Evolutionary conservation across 2,329 filamentous ascomycete genomes (phyloP).

Genomic region (Colletotrichum echinochloae): DNA sequence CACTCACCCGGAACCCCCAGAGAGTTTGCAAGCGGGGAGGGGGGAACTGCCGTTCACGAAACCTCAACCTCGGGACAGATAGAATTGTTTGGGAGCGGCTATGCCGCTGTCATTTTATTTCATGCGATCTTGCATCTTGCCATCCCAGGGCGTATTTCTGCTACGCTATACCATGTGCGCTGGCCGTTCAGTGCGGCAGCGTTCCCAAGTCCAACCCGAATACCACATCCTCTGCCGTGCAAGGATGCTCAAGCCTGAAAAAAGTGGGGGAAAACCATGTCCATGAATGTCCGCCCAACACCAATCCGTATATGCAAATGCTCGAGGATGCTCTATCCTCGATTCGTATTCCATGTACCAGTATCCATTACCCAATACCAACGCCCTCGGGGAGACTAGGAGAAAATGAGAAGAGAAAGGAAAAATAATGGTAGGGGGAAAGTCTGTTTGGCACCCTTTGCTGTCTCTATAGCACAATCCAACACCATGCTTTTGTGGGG

Average conservation of each 20-base stretch:
- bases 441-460: constrained; percentile 26
- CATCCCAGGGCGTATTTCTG: constrained; percentile 21
- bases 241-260: constrained; percentile 14
- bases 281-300: constrained; percentile 38
- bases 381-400: constrained; percentile 30
- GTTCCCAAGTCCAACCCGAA: constrained; percentile 5
- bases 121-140: not conserved
- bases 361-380: constrained; percentile 36
- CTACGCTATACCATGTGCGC: constrained; percentile 22
- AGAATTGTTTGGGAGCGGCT: constrained; percentile 24
- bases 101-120: constrained; percentile 16
- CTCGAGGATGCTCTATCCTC: constrained; percentile 38
- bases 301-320: constrained; percentile 39
- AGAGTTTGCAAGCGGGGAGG: constrained; percentile 29
- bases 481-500: constrained; percentile 41
- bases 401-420: not conserved
- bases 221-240: constrained; percentile 22
- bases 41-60: constrained; percentile 17
- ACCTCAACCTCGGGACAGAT: not conserved
- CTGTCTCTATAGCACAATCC: constrained; percentile 36
- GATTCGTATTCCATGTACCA: constrained; percentile 37
- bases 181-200: constrained; percentile 14
- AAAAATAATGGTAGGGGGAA: no score
- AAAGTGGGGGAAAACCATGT: constrained; percentile 10
- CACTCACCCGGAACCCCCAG: not conserved